phyloP scores from a whole-genome alignment of 225 moss, liverwort and hornwort genomes.

The Sphagnum contortum region DNA sequence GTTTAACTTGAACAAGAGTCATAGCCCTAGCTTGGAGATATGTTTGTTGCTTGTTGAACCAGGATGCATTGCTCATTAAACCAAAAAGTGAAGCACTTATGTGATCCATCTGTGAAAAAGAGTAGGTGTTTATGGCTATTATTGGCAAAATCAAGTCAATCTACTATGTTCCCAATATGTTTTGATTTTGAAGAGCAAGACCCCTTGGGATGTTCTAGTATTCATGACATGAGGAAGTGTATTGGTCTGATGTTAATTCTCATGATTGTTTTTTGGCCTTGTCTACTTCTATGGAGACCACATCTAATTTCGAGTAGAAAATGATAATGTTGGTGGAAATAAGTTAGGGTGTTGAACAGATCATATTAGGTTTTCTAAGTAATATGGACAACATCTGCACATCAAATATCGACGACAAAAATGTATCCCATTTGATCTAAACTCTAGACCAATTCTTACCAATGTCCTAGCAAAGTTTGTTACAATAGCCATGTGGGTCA shows the following conservation, averaged over 20 bases:
- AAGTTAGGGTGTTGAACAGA: constrained; percentile 51
- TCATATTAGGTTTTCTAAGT: constrained; percentile 28
- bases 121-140: constrained; percentile 94
- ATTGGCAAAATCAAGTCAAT: constrained; percentile 82
- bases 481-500: background rate
- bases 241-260: too few relatives aligned
- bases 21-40: too few relatives aligned
- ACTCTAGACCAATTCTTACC: constrained; percentile 14
- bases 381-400: too few relatives aligned
- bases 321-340: too few relatives aligned
- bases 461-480: constrained; percentile 60
- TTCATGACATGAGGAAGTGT: too few relatives aligned
- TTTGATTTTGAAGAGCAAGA: background rate
- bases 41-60: too few relatives aligned
- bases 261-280: too few relatives aligned
- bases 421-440: too few relatives aligned
- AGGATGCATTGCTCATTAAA: constrained; percentile 95
- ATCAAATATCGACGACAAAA: too few relatives aligned
- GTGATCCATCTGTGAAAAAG: constrained; percentile 80
- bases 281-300: too few relatives aligned
- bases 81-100: constrained; percentile 76
- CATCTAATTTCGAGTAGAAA: too few relatives aligned
- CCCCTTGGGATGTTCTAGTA: background rate
- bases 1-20: too few relatives aligned
- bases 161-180: background rate